Conservation (phyloP, 2,329 filamentous ascomycete genomes). For the Fusarium nematophilum region DNA sequence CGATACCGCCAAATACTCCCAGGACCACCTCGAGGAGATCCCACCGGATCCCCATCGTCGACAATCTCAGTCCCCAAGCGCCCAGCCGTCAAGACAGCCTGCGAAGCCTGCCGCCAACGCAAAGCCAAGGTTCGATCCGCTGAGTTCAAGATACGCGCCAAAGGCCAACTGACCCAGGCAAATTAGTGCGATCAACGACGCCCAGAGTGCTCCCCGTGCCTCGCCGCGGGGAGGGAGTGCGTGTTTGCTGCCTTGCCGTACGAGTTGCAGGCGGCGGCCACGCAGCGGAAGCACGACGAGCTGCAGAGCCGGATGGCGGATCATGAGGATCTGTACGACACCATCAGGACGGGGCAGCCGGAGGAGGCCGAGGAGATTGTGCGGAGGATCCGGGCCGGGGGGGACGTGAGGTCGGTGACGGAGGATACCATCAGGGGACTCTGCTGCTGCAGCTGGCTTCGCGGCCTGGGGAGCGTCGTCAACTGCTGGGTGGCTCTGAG, state of each 20-base stretch:
- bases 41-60: background rate
- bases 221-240: constrained; percentile 15
- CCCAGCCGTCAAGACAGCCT: constrained; percentile 24
- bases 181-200: constrained; percentile 25
- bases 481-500: background rate
- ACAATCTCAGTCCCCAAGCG: constrained; percentile 24
- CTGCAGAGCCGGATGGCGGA: constrained; percentile 6
- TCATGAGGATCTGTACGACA: constrained; percentile 21
- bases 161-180: constrained; percentile 2
- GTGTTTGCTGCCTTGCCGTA: constrained; percentile 12
- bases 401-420: constrained; percentile 11
- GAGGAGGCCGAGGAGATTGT: constrained; percentile 28
- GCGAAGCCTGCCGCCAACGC: constrained; percentile 28
- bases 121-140: constrained; percentile 36
- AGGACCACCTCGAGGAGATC: constrained; percentile 7
- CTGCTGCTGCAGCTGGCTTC: background rate
- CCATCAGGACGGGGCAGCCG: constrained; percentile 4
- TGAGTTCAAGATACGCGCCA: no score
- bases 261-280: constrained; percentile 14
- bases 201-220: constrained; percentile 24
- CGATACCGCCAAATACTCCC: constrained; percentile 15
- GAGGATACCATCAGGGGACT: constrained; percentile 3
- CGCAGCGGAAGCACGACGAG: constrained; percentile 25
- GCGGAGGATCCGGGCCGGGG: constrained; percentile 22
- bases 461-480: background rate